These are phyloP conservation scores for Arthrobotrys sinensis DNA, from an alignment of 2,329 filamentous ascomycete genomes.

Conservation along the genomic window DNA sequence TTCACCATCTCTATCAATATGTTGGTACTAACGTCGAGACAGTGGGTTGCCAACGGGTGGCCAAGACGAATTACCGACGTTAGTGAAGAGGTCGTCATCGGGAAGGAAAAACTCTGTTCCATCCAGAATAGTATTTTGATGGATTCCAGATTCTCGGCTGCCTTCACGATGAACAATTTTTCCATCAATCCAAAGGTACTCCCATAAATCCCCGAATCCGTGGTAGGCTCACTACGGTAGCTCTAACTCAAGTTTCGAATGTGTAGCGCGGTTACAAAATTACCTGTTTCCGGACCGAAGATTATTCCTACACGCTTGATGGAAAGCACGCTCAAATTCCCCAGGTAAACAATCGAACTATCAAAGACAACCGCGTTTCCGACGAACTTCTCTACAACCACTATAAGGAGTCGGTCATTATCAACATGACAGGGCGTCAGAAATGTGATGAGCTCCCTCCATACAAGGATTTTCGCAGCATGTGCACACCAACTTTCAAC, in stretches of 20 bases:
- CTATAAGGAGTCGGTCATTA: slow-evolving; percentile 37
- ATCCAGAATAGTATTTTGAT: slow-evolving; percentile 41
- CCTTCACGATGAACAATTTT: slow-evolving; percentile 35
- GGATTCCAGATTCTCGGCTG: neutral
- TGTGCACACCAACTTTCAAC: neutral
- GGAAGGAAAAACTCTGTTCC: slow-evolving; percentile 38
- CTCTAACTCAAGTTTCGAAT: neutral
- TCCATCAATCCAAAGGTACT: slow-evolving; percentile 41
- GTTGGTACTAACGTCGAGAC: neutral
- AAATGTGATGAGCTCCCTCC: slow-evolving; percentile 11
- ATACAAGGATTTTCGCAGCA: neutral
- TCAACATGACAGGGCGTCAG: slow-evolving; percentile 37
- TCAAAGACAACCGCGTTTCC: slow-evolving; percentile 21
- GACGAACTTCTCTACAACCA: slow-evolving; percentile 40
- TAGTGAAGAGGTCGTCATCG: slow-evolving; percentile 16
- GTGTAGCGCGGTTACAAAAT: slow-evolving; percentile 35
- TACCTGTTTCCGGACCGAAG: slow-evolving; percentile 14
- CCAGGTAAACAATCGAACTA: neutral
- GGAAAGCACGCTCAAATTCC: slow-evolving; percentile 16
- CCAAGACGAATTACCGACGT: slow-evolving; percentile 15
- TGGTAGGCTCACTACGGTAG: too few species aligned
- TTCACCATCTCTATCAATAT: neutral
- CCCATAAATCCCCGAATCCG: neutral
- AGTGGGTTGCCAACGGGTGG: slow-evolving; percentile 30
- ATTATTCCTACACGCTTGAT: neutral